Evolutionary conservation across 169 alveolate genomes (phyloP), one percentile per base, ranked within the genome.

Genomic region (Eimeria maxima): DNA sequence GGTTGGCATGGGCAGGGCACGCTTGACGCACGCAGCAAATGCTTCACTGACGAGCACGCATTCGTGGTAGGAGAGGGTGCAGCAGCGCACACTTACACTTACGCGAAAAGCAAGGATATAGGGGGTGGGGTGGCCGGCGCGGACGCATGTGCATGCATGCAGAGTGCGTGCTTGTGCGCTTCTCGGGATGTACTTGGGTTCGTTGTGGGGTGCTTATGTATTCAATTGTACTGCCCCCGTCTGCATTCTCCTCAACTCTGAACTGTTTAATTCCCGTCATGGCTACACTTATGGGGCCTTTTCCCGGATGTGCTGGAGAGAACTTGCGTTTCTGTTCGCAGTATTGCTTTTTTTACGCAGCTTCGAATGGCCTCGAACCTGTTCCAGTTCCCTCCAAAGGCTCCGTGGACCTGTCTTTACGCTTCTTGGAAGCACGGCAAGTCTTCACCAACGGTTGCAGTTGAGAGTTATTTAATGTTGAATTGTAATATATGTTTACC

Each of bases 1-100:
- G 96, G 96, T 6, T 93, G 96, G 96, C 88, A 87, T n/a, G 96
- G 96, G 3, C 92, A 93, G 11, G 96, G 96, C 60, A 76, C 96
- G 14, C 93, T 93, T 24, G 96, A 93, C 16, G 71, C 90, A 5
- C 67, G 91, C 53, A 93, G 96, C 96, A 93, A 80, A 29, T 78
- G 88, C 92, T 93, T 93, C 87, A 93, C 96, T 2, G 96, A 93
- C 84, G 96, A 93, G 27, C 76, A 86, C 29, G 96, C 96, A 4
- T 86, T 93, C 57, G 89, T 93, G 88, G 96, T 93, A 57, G 27
- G 94, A 16, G 69, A 60, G n/a, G 38, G 38, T 11, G 69, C 69
- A 60, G 42, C 74, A 53, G 60, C 20, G 60, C 10, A 53, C 16
- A 14, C 60, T 53, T 53, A 7, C 60, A n/a, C n/a, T n/a, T 53